These are phyloP conservation scores for Aurantiochytrium sp. DNA, from an alignment of 108 stramenopile species.

Conservation along the genomic window DNA sequence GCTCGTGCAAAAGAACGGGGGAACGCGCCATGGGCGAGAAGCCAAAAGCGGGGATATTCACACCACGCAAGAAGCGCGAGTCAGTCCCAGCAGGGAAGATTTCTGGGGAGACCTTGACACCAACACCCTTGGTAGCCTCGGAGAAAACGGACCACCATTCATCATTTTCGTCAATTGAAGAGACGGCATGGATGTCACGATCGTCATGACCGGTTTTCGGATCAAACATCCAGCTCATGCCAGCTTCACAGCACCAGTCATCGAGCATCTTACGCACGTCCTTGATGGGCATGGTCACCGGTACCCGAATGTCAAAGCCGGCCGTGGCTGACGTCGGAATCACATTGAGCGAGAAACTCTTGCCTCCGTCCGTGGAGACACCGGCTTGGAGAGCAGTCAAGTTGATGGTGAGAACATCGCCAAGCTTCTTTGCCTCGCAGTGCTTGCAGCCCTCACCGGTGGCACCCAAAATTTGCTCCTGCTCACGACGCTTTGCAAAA, in stretches of 20 bases:
- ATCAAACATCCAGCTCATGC: conserved; percentile 67
- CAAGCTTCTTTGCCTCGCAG: conserved; percentile 63
- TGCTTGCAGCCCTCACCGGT: conserved; percentile 41
- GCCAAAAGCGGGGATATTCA: conserved; percentile 81
- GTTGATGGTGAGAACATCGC: conserved; percentile 89
- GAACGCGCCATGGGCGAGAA: conserved; percentile 87
- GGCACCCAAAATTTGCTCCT: conserved; percentile 65
- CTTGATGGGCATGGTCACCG: conserved; percentile 65
- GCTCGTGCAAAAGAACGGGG: conserved; percentile 86
- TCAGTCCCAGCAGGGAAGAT: conserved; percentile 96
- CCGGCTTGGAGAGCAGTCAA: conserved; percentile 85
- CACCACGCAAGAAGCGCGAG: conserved; percentile 71
- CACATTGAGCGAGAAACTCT: conserved; percentile 71
- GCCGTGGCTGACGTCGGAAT: conserved; percentile 76
- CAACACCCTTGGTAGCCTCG: conserved; percentile 56
- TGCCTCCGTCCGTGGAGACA: conserved; percentile 52
- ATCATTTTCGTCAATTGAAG: conserved; percentile 65
- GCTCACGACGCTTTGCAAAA: conserved; percentile 69
- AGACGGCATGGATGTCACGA: conserved; percentile 53
- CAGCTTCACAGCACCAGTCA: conserved; percentile 74
- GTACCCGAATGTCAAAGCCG: conserved; percentile 85
- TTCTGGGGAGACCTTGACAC: conserved; percentile 60
- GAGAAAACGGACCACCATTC: conserved; percentile 81
- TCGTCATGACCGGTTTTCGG: conserved; percentile 23
- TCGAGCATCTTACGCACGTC: conserved; percentile 74